These are phyloP conservation scores for Metarhizium humberi DNA, from an alignment of 2,329 filamentous ascomycete species.

Conservation along the genomic window DNA sequence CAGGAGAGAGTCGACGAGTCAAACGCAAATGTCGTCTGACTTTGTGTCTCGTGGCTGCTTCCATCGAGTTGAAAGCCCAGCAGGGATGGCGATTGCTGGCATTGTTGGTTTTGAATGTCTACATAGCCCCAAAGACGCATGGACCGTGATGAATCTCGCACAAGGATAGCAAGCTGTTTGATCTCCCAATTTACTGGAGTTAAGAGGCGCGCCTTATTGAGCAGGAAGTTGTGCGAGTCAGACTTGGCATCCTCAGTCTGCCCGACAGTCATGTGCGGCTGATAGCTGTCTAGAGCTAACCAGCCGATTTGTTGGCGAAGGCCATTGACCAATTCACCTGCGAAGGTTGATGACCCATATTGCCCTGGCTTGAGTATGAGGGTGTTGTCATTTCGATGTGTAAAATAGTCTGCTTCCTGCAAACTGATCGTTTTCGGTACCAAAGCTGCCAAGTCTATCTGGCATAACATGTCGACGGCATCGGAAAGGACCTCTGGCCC, in stretches of 20 bases:
- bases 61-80: neutral
- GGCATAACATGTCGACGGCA: conserved; percentile 25
- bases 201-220: conserved; percentile 41
- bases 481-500: conserved; percentile 23
- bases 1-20: neutral
- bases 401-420: conserved; percentile 32
- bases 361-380: conserved; percentile 29
- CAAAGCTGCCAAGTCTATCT: conserved; percentile 6
- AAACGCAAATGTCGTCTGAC: neutral
- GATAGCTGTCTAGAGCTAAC: conserved; percentile 18
- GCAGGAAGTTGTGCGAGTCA: conserved; percentile 38
- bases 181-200: conserved; percentile 31
- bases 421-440: conserved; percentile 22
- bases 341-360: neutral
- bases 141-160: conserved; percentile 34
- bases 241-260: conserved; percentile 40
- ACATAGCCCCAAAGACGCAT: conserved; percentile 52
- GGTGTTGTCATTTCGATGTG: conserved; percentile 20
- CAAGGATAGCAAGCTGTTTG: conserved; percentile 40
- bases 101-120: conserved; percentile 15
- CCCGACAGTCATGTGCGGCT: conserved; percentile 49
- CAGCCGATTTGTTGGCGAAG: conserved; percentile 29
- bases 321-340: conserved; percentile 24
- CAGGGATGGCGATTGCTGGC: conserved; percentile 5
- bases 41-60: neutral